Conservation (phyloP, 495 filamentous ascomycete genomes). For the Glonium stellatum region DNA sequence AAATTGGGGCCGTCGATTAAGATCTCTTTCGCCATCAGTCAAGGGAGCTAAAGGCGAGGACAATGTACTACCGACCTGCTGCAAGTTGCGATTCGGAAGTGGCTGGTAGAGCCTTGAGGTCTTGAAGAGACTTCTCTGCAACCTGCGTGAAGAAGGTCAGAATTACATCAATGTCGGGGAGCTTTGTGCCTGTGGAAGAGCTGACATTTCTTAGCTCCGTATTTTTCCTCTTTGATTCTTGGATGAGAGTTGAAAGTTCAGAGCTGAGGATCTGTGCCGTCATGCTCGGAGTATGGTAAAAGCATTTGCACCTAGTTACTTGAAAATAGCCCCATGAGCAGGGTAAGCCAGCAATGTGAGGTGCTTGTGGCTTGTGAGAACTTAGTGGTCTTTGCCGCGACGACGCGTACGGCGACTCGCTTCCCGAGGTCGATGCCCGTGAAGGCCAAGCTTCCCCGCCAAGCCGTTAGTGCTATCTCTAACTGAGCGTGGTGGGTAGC, state of each 20-base stretch:
- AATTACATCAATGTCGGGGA: background rate
- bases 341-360: background rate
- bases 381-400: background rate
- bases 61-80: slow-evolving; percentile 54
- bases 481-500: too few relatives aligned
- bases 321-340: background rate
- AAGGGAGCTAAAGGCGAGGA: slow-evolving; percentile 25
- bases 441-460: background rate
- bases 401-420: background rate
- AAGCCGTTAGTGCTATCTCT: background rate
- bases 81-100: slow-evolving; percentile 77
- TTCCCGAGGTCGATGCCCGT: background rate
- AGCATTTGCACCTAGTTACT: background rate
- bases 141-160: slow-evolving; percentile 44
- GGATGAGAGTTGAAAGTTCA: slow-evolving; percentile 86
- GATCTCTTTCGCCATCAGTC: slow-evolving; percentile 52
- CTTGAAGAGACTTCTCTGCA: slow-evolving; percentile 86
- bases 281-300: slow-evolving; percentile 52
- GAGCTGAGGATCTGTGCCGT: slow-evolving; percentile 83
- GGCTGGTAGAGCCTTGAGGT: slow-evolving; percentile 71
- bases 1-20: slow-evolving; percentile 72
- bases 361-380: background rate
- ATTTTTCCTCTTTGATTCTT: slow-evolving; percentile 92
- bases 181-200: background rate
- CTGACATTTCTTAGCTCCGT: slow-evolving; percentile 76